These are phyloP conservation scores for Tylopilus balloui DNA, from an alignment of 768 basidiomycete species.

Conservation along the genomic window DNA sequence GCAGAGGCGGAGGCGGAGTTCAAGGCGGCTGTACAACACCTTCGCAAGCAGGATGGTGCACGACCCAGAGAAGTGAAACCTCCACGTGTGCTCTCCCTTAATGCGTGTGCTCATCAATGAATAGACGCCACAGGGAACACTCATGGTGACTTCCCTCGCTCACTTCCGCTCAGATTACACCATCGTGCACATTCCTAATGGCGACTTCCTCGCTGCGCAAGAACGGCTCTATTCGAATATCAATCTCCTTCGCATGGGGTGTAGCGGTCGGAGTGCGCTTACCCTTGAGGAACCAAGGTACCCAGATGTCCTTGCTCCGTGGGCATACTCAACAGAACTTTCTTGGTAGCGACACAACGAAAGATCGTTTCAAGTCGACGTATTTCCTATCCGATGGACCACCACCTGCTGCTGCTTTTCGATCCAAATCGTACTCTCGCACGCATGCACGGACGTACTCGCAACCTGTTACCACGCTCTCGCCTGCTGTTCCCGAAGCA, in stretches of 20 bases:
- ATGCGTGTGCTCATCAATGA: conserved; percentile 5
- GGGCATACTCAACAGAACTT: conserved; percentile 8
- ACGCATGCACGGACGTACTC: conserved; percentile 29
- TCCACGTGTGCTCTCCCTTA: not conserved
- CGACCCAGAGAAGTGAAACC: conserved; percentile 58
- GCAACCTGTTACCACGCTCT: conserved; percentile 23
- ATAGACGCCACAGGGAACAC: conserved; percentile 59
- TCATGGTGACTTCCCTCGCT: conserved; percentile 81
- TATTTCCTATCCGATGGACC: conserved; percentile 53
- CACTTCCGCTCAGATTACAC: conserved; percentile 87
- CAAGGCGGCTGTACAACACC: conserved; percentile 54
- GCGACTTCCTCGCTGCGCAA: conserved; percentile 53
- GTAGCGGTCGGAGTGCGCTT: conserved; percentile 71
- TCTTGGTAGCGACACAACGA: conserved; percentile 61
- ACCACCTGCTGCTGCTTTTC: conserved; percentile 20
- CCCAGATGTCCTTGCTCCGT: conserved; percentile 6
- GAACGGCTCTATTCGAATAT: conserved; percentile 78
- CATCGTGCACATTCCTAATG: conserved; percentile 73
- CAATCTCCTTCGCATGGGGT: conserved; percentile 79
- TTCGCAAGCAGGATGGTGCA: conserved; percentile 62
- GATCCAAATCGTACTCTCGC: conserved; percentile 29
- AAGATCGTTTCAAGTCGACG: conserved; percentile 70
- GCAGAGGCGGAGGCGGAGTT: conserved; percentile 50
- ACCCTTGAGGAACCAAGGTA: conserved; percentile 73
- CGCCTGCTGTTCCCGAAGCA: conserved; percentile 19